phyloP scores from a whole-genome alignment of 352 stramenopile species.

The Pythium volutum region DNA sequence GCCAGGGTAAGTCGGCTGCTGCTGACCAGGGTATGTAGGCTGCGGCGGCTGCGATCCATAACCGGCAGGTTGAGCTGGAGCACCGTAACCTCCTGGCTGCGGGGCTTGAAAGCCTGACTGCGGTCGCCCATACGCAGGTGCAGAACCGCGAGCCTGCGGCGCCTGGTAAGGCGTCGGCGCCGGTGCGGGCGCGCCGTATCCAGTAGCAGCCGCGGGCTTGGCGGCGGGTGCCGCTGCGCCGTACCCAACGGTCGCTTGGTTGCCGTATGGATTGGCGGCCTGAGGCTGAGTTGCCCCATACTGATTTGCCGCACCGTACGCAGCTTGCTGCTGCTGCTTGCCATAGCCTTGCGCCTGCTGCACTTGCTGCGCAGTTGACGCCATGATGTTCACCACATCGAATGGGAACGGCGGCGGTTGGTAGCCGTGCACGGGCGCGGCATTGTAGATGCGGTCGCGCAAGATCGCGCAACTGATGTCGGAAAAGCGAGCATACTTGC shows the following conservation, averaged over 20 bases:
- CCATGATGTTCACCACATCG: conserved; percentile 63
- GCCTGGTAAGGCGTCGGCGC: conserved; percentile 37
- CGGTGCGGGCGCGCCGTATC: conserved; percentile 26
- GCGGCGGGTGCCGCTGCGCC: conserved; percentile 1
- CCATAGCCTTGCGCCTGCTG: conserved; percentile 48
- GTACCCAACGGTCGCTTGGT: conserved; percentile 29
- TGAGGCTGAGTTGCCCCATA: conserved; percentile 31
- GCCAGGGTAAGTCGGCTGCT: conserved; percentile 29
- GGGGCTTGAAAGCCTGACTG: conserved; percentile 12
- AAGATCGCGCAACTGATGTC: conserved; percentile 79
- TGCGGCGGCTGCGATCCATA: conserved; percentile 23
- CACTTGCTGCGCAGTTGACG: conserved; percentile 52
- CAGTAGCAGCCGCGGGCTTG: conserved; percentile 30
- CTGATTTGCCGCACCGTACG: conserved; percentile 9
- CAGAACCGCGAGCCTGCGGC: conserved; percentile 24
- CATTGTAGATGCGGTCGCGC: conserved; percentile 86
- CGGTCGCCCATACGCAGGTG: conserved; percentile 38
- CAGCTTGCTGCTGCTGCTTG: conserved; percentile 16
- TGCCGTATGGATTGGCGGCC: conserved; percentile 38
- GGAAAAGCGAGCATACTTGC: conserved; percentile 89
- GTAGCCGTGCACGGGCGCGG: conserved; percentile 67
- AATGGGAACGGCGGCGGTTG: conserved; percentile 86
- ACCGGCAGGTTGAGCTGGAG: conserved; percentile 7
- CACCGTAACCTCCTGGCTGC: conserved; percentile 13
- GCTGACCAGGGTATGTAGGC: conserved; percentile 16